Conservation (phyloP, 331 rosid genomes). For the Acacia pycnantha region DNA sequence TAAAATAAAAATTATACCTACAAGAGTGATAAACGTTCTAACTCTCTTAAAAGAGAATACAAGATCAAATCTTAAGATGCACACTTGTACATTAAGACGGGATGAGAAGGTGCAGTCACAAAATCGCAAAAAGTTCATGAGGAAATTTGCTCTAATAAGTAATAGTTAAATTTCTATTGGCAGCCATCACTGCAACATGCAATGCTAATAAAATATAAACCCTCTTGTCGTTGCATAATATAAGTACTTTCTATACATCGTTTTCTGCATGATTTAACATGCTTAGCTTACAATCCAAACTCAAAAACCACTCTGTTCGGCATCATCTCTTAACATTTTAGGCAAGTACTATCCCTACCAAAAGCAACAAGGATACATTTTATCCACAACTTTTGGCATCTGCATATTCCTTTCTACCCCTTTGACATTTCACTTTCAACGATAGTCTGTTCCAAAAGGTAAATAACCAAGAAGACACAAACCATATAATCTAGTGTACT, state of each 20-base stretch:
- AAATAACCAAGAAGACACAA: background rate
- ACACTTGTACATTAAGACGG: too few species aligned
- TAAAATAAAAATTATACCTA: too few species aligned
- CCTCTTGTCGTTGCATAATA: background rate
- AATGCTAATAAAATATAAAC: background rate
- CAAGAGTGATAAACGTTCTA: too few species aligned
- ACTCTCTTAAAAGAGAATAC: too few species aligned
- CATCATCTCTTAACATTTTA: background rate
- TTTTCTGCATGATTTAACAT: background rate
- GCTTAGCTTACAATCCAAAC: conserved; percentile 17
- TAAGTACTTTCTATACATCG: conserved; percentile 15
- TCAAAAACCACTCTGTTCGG: background rate
- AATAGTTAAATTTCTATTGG: background rate
- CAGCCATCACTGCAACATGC: background rate
- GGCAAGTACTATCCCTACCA: conserved; percentile 5
- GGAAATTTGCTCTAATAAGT: too few species aligned
- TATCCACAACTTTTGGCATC: background rate
- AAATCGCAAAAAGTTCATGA: too few species aligned
- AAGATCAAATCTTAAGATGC: too few species aligned
- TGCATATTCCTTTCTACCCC: background rate
- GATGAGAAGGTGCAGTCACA: too few species aligned
- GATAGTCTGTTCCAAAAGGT: background rate
- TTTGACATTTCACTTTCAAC: conserved; percentile 18
- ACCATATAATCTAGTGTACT: background rate
- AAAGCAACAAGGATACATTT: background rate